These are phyloP conservation scores for Candida glaebosa DNA, from an alignment of 805 yeast species.

Conservation along the genomic window DNA sequence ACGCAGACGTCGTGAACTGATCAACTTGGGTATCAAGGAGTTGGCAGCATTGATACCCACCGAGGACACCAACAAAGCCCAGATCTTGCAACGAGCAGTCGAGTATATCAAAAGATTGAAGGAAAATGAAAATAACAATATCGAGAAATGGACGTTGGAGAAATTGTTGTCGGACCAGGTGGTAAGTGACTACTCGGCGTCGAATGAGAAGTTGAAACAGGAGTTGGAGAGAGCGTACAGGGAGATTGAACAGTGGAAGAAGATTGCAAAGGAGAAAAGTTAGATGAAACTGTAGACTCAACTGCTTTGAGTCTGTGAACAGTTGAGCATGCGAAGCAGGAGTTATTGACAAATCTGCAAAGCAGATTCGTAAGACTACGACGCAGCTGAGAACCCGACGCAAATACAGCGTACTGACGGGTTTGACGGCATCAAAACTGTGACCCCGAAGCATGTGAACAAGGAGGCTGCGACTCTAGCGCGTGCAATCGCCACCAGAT, in stretches of 20 bases:
- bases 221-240: slow-evolving; percentile 91
- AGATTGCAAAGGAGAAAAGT: slow-evolving; percentile 16
- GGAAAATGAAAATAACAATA: slow-evolving; percentile 83
- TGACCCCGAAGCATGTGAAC: too few species aligned
- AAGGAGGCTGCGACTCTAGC: too few species aligned
- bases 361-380: too few species aligned
- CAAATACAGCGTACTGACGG: too few species aligned
- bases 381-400: too few species aligned
- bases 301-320: too few species aligned
- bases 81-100: slow-evolving; percentile 81
- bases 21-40: slow-evolving; percentile 81
- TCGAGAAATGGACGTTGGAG: slow-evolving; percentile 94
- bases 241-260: slow-evolving; percentile 83
- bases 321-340: too few species aligned
- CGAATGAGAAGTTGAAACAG: slow-evolving; percentile 81
- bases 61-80: slow-evolving; percentile 85
- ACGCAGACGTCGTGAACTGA: slow-evolving; percentile 84
- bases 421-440: too few species aligned
- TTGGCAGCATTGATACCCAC: slow-evolving; percentile 77
- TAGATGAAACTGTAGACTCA: too few species aligned
- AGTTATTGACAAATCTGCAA: too few species aligned
- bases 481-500: too few species aligned
- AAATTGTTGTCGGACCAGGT: slow-evolving; percentile 90
- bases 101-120: slow-evolving; percentile 87
- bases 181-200: slow-evolving; percentile 74